Base-by-base conservation (phyloP, 371 early-diverging fungal genomes). In the Lichtheimia hyalospora region DNA sequence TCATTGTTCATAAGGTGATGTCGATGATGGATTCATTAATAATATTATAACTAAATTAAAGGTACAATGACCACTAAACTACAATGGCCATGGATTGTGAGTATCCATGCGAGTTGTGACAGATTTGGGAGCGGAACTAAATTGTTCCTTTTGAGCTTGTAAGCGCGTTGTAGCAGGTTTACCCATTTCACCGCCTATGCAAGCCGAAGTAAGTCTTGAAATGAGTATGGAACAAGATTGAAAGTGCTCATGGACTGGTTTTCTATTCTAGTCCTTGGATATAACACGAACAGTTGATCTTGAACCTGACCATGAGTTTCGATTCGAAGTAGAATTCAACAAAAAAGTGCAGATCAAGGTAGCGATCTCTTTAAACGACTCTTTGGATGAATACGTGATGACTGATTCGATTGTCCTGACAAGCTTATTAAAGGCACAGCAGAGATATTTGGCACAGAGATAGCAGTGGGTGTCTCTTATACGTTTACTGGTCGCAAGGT, bases 401-500 rank as follows among this genome's bases (percentile, higher is more conserved):
- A 10, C 34, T 34, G 34, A 34, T 34, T 34, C 34, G 10, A 10
- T 34, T 34, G 10, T 34, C 10, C 8, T 46, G 48, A 20, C 7
- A 28, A 91, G 89, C 69, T 96, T 0, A 60, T 76, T 12, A 79
- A 82, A 50, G 98, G 97, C 16, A 82, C 82, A 3, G 96, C 94
- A 3, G 97, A 97, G 68, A 84, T 95, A 15, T 94, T 92, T 80
- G 98, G 97, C 7, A 86, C 93, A 3, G 97, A 97, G 64, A 76
- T 96, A 3, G 94, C 90, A 1, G 64, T 79, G n/a, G 91, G 87
- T 28, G 75, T 84, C 23, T 77, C 70, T 25, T 95, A 96, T 72
- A 65, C 78, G 7, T 93, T 98, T 67, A 77, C 81, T 43, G 93
- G 94, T 21, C 73, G 84, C 52, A 96, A 96, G 73, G 77, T 90